Base-by-base conservation (phyloP, 1,284 basidiomycete genomes). In the Austroboletus niveus region DNA sequence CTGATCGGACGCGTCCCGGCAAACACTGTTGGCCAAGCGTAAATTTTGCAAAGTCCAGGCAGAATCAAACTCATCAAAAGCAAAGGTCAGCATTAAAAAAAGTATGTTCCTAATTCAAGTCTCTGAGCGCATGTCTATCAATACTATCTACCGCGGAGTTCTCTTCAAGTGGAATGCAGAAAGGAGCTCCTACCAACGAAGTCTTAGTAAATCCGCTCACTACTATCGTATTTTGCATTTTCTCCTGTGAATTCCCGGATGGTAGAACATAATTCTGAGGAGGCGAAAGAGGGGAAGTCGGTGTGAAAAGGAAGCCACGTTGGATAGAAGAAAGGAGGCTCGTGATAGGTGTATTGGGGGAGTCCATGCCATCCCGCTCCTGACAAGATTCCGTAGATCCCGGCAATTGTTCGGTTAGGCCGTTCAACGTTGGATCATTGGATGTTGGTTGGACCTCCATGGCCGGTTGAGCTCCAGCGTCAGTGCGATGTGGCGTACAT, bases 311-410 rank as follows among this genome's bases (percentile, higher is more conserved):
- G 65, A 89, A 89, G 14, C 85, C 86, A 24, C 74, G 77, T 58
- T 88, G 77, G 53, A 89, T 89, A 4, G 83, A 84, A 32, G 77
- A 75, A 36, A 89, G 72, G 36, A 89, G 74, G 8, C 79, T 73
- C 2, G 87, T 86, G 48, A 89, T 89, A 1, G 87, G 86, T 29
- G 86, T 88, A 57, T 78, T 72, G 15, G 69, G 65, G 30, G 53
- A 24, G 15, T 22, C 48, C 1, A 36, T 35, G 11, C 54, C 40
- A 17, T 41, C 42, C n/a, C 47, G 47, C 20, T 47, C 51, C 12
- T 47, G 51, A 45, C 42, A 46, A 38, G 38, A 12, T 6, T 50
- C 56, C 20, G 8, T 41, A 24, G 51, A 20, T 47, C 5, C 31
- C 29, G 27, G 7, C 27, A 29, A 4, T 29, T 29, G 27, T 8